Evolutionary conservation across 2,329 filamentous ascomycete genomes (phyloP), one percentile per base, ranked within the genome.

Genomic region (Aspergillus awamori): DNA sequence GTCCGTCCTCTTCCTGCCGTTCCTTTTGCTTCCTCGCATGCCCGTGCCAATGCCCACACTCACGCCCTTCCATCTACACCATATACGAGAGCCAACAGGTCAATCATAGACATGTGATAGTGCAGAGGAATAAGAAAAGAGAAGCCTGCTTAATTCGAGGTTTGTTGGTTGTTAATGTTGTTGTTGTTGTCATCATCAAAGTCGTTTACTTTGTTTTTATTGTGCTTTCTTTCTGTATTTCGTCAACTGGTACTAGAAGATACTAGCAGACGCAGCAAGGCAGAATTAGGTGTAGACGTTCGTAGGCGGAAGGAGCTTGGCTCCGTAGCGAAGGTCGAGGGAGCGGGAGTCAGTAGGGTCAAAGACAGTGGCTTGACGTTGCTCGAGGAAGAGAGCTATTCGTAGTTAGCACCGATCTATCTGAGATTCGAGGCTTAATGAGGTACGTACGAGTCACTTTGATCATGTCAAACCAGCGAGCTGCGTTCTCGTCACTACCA

Each of bases 381-480:
- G 71, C 68, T 78, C 72, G 22, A 79, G 70, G 63, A 70, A 76
- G 59, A 74, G 68, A 5, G 76, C 77, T 79, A 49, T 26, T 33
- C 3, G 11, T 22, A 3, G 11, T 22, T 43, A 17, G 24, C 11
- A 28, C 28, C 8, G 11, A 17, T 20, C 5, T 5, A 11, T 30
- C 10, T n/a, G 20, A 22, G 11, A 3, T 36, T 15, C 17, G 26
- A 22, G 38, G 11, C 11, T 10, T 13, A 13, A 15, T 38, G 26
- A 26, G 13, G n/a, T 6, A 73, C 77, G 68, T 71, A 79, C 77
- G 71, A 48, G 76, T 72, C 41, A 80, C 62, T 55, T 75, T 74
- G 54, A 80, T 74, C 65, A 73, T 72, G 47, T 80, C 75, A 53
- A 80, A 79, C 78, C 78, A 80, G 28, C 72, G 71, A 47, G 68